Percentiles rank a stretch among this genome's conserved stretches.
These are phyloP conservation scores for Melanomma pulvis-pyrius DNA, from an alignment of 495 filamentous ascomycete genomes.

Conservation along the genomic window DNA sequence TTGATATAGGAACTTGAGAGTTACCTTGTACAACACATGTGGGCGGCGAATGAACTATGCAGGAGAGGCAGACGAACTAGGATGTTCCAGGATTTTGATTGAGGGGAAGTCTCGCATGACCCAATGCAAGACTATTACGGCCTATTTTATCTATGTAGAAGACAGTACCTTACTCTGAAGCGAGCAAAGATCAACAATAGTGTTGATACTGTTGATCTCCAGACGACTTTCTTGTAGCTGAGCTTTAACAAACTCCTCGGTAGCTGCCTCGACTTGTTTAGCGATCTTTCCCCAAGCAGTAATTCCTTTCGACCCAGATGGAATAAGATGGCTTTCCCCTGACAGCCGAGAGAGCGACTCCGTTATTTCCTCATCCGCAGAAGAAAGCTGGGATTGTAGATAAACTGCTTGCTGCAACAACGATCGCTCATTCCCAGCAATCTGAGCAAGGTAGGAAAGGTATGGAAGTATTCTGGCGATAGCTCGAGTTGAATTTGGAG, in stretches of 20 bases:
- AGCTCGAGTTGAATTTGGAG: not conserved
- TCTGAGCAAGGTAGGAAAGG: conserved; percentile 13
- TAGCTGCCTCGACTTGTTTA: conserved; percentile 5
- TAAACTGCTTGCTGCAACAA: conserved; percentile 33
- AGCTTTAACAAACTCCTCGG: not conserved
- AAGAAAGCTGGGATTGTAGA: conserved; percentile 38
- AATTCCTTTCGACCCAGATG: conserved; percentile 29
- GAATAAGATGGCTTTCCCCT: conserved; percentile 45
- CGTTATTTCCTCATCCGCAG: conserved; percentile 31
- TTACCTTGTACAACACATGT: too few species aligned
- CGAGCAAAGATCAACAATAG: conserved; percentile 21
- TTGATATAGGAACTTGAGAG: too few species aligned
- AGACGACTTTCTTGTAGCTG: conserved; percentile 9
- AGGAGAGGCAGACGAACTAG: not conserved
- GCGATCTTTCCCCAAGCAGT: conserved; percentile 17
- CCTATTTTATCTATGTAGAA: not conserved
- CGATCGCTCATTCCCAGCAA: conserved; percentile 20
- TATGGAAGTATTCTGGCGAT: conserved; percentile 17
- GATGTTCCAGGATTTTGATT: not conserved
- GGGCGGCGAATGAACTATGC: too few species aligned
- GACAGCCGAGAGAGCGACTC: conserved; percentile 38
- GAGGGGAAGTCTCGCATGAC: not conserved
- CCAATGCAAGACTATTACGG: not conserved
- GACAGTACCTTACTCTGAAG: conserved; percentile 20
- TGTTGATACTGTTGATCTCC: conserved; percentile 14